Conservation (phyloP, 2,329 filamentous ascomycete species). For the Neocatenulostroma microsporum region DNA sequence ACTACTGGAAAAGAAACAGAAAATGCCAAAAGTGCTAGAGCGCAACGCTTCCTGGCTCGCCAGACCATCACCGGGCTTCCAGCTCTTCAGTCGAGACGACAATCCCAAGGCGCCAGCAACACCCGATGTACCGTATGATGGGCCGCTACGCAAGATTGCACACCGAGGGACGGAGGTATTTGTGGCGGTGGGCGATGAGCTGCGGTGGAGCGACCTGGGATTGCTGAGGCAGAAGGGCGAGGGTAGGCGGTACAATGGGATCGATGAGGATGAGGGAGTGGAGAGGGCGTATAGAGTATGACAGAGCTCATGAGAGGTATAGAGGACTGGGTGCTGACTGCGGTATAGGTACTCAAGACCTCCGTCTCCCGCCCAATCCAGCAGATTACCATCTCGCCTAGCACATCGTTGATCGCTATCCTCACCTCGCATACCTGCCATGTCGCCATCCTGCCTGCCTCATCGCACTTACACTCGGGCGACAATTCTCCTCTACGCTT, state of each 20-base stretch:
- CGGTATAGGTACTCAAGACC: conserved; percentile 67
- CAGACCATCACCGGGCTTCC: conserved; percentile 65
- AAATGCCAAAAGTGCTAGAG: conserved; percentile 83
- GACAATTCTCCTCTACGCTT: conserved; percentile 65
- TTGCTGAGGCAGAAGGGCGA: conserved; percentile 57
- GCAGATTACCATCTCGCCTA: conserved; percentile 77
- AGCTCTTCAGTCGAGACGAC: conserved; percentile 56
- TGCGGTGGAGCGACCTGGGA: conserved; percentile 82
- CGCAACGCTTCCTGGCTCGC: conserved; percentile 85
- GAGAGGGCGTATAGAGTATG: conserved; percentile 18
- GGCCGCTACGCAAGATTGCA: conserved; percentile 59
- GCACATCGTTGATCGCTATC: conserved; percentile 73
- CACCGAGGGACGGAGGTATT: conserved; percentile 81
- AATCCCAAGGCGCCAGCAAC: conserved; percentile 8
- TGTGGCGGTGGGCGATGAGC: conserved; percentile 77
- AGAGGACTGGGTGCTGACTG: too few relatives aligned
- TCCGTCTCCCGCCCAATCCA: conserved; percentile 74
- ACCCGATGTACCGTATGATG: conserved; percentile 18
- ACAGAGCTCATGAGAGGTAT: neutral
- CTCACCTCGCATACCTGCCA: conserved; percentile 82
- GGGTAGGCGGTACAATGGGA: conserved; percentile 8
- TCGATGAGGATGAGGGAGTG: conserved; percentile 7
- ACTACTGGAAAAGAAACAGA: too few relatives aligned
- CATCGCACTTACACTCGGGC: conserved; percentile 62
- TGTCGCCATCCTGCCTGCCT: conserved; percentile 75